Percentiles rank a stretch among this genome's conserved stretches.
These are phyloP conservation scores for Sporopachydermia lactativora DNA, from an alignment of 805 yeast genomes.

Conservation along the genomic window DNA sequence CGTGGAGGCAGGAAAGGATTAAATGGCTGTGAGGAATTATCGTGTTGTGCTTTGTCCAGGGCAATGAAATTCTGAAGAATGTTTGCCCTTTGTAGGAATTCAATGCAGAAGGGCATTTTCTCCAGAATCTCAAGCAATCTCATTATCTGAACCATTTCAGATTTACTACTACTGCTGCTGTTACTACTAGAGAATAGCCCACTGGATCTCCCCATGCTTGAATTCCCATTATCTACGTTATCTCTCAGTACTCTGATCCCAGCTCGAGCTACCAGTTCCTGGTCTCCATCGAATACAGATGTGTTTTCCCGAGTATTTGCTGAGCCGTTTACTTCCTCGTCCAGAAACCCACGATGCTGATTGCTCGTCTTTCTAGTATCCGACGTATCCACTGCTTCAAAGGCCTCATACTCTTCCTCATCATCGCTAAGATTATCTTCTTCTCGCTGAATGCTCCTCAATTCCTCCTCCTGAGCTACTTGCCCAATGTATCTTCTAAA, in stretches of 20 bases:
- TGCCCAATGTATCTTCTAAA: slow-evolving; percentile 23
- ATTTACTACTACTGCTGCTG: neutral
- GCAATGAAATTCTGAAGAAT: slow-evolving; percentile 53
- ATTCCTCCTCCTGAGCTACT: slow-evolving; percentile 32
- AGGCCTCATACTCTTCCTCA: slow-evolving; percentile 11
- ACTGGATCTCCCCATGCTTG: no score
- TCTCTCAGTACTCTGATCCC: neutral
- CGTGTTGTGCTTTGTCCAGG: slow-evolving; percentile 28
- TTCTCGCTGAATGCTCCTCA: no score
- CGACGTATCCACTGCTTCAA: slow-evolving; percentile 13
- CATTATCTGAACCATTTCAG: slow-evolving; percentile 10
- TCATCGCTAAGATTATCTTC: slow-evolving; percentile 15
- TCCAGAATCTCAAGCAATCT: slow-evolving; percentile 34
- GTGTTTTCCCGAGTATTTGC: no score
- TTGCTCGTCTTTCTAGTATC: slow-evolving; percentile 4
- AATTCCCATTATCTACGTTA: neutral
- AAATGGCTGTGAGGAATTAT: slow-evolving; percentile 11
- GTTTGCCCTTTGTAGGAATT: slow-evolving; percentile 60
- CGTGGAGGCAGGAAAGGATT: slow-evolving; percentile 10
- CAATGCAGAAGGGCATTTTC: slow-evolving; percentile 65
- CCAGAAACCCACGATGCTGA: slow-evolving; percentile 1
- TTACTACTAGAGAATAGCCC: no score
- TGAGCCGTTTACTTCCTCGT: no score
- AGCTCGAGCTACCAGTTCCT: neutral
- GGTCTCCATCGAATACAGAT: no score